Conservation (phyloP, 1,284 basidiomycete genomes). For the Tilletiopsis washingtonensis region DNA sequence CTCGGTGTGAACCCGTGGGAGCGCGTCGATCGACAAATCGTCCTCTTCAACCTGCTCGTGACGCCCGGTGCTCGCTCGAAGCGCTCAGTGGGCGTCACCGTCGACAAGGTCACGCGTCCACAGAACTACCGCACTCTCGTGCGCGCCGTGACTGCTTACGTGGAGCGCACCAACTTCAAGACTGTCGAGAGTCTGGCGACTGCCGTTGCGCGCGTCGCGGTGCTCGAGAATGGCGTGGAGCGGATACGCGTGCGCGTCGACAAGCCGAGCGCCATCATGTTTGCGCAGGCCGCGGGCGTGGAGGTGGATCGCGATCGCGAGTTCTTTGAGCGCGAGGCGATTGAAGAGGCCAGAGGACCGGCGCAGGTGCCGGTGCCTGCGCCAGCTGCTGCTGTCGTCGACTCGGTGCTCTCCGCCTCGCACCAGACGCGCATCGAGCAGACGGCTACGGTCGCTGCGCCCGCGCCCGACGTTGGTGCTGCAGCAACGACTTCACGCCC, state of each 20-base stretch:
- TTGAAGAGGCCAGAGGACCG: not conserved
- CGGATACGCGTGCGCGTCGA: conserved; percentile 55
- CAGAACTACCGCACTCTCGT: conserved; percentile 23
- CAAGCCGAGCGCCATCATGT: conserved; percentile 69
- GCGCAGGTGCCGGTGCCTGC: not conserved
- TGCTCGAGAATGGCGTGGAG: conserved; percentile 27
- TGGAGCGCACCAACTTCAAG: conserved; percentile 55
- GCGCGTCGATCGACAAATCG: conserved; percentile 60
- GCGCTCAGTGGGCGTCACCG: not conserved
- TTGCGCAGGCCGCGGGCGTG: conserved; percentile 60
- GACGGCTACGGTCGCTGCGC: not conserved
- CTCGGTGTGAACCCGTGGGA: conserved; percentile 70
- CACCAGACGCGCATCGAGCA: not conserved
- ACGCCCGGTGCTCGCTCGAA: conserved; percentile 22
- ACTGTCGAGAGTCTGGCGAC: conserved; percentile 70
- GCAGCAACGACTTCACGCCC: too few species aligned
- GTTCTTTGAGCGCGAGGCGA: conserved; percentile 35
- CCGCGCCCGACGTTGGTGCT: not conserved
- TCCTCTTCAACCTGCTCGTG: conserved; percentile 58
- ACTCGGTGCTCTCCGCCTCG: not conserved
- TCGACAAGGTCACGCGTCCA: conserved; percentile 30
- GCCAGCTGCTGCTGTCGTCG: too few species aligned
- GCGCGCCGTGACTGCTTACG: conserved; percentile 47
- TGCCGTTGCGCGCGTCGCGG: conserved; percentile 56
- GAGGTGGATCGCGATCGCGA: conserved; percentile 55